Evolutionary conservation across 1,284 basidiomycete species (phyloP).

Genomic region (Fomitopsis palustris): DNA sequence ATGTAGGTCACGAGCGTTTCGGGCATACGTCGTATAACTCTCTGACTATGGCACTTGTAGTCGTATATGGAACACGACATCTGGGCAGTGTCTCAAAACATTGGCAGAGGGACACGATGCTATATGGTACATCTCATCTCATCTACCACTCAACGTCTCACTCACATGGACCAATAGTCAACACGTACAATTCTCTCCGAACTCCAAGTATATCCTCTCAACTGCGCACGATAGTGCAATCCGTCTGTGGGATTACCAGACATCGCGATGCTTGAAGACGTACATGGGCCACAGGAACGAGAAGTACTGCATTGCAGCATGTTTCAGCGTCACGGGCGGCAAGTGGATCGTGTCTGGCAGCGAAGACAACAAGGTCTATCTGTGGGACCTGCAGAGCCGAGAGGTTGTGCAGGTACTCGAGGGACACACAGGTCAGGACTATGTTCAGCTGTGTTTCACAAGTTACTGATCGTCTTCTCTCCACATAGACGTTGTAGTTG

Average conservation of each 20-base stretch:
- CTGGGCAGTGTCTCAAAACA: conserved; percentile 95
- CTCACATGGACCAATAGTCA: conserved; percentile 45
- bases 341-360: conserved; percentile 91
- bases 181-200: conserved; percentile 90
- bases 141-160: background rate
- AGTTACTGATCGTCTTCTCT: background rate
- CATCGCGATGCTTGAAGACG: conserved; percentile 88
- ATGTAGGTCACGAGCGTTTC: conserved; percentile 57
- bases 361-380: conserved; percentile 85
- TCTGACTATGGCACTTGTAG: conserved; percentile 38
- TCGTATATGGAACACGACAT: conserved; percentile 91
- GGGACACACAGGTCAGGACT: conserved; percentile 65
- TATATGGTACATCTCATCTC: conserved; percentile 59
- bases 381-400: conserved; percentile 91
- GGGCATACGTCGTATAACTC: background rate
- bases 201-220: conserved; percentile 89
- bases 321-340: conserved; percentile 79
- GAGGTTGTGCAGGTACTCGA: conserved; percentile 77
- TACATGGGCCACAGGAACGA: conserved; percentile 80
- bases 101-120: conserved; percentile 89
- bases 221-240: conserved; percentile 90
- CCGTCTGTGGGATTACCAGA: conserved; percentile 94
- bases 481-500: conserved; percentile 64
- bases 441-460: background rate
- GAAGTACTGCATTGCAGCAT: conserved; percentile 76